Evolutionary conservation across 306 rosid species (phyloP), one percentile per base, ranked within the genome.

Genomic region (Aeschynomene evenia): DNA sequence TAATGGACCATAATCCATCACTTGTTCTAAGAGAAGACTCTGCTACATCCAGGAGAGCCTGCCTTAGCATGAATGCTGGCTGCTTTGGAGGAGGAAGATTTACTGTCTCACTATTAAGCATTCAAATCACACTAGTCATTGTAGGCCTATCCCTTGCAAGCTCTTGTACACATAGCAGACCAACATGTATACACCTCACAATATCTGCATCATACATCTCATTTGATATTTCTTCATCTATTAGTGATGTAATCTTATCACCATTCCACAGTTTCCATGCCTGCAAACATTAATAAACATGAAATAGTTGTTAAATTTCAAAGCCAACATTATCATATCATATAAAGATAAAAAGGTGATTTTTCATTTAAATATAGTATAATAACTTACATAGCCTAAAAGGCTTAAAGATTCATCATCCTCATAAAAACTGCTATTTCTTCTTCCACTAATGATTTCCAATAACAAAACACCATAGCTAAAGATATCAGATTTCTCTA

Each of bases 81-180:
- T 63, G 37, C 37, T n/a, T 63, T 14, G 68, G 68, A 63, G 21
- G 8, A 63, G 54, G 54, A 24, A 42, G 26, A 62, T 39, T 29
- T 11, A 13, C 36, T 22, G 24, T 40, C 36, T 62, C 68, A 62
- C 68, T 45, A 64, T 45, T 53, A 26, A 45, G 70, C 70, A 64
- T 45, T 45, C 56, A 64, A 64, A 64, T 28, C 15, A 64, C 42
- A 24, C 23, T 24, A n/a, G 28, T 24, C 55, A 43, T 63, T 21
- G 18, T 43, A 23, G 70, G 70, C 14, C 55, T 63, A 53, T 63
- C 55, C 28, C 55, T 63, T 21, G 9, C 68, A 20, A 42, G 39
- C 43, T 43, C 70, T 24, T 63, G 70, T 21, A 23, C 70, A 63
- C 55, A 63, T 14, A 63, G 13, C n/a, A 64, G 56, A 43, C 70